These are phyloP conservation scores for Emmonsiellopsis sp. DNA, from an alignment of 2,329 filamentous ascomycete species.

Conservation along the genomic window DNA sequence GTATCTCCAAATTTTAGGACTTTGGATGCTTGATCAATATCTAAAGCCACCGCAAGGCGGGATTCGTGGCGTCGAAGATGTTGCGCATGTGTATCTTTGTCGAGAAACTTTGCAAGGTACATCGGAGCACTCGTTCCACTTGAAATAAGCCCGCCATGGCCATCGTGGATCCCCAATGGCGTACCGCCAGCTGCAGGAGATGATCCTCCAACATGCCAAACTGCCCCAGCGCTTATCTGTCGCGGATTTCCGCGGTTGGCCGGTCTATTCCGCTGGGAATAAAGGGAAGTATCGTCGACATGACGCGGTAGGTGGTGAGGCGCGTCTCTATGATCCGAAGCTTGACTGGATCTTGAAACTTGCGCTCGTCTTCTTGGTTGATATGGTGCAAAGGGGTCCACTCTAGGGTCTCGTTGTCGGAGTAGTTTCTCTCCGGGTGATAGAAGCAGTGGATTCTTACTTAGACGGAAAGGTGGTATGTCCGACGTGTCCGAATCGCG, in stretches of 20 bases:
- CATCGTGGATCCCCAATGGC: conserved; percentile 46
- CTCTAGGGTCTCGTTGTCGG: conserved; percentile 33
- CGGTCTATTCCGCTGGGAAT: conserved; percentile 6
- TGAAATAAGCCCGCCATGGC: conserved; percentile 54
- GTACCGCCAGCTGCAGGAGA: conserved; percentile 31
- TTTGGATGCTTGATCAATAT: conserved; percentile 61
- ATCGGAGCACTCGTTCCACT: conserved; percentile 64
- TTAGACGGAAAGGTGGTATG: conserved; percentile 44
- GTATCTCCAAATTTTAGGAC: conserved; percentile 50
- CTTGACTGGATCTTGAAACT: conserved; percentile 2
- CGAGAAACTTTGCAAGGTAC: conserved; percentile 49
- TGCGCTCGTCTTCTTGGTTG: conserved; percentile 18
- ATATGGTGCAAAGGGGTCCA: conserved; percentile 46
- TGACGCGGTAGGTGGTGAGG: conserved; percentile 27
- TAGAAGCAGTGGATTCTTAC: conserved; percentile 39
- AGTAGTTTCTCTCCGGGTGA: conserved; percentile 39
- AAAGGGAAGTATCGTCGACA: conserved; percentile 19
- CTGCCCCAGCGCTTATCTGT: conserved; percentile 56
- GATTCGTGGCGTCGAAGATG: conserved; percentile 61
- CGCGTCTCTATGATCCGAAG: conserved; percentile 13
- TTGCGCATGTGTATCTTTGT: conserved; percentile 44
- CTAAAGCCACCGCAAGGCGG: conserved; percentile 68
- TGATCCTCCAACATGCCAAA: conserved; percentile 71
- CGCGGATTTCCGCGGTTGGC: conserved; percentile 18
- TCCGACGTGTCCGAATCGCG: conserved; percentile 34